Base-by-base conservation (phyloP, 2,329 filamentous ascomycete genomes). In the Podosphaera leucotricha region DNA sequence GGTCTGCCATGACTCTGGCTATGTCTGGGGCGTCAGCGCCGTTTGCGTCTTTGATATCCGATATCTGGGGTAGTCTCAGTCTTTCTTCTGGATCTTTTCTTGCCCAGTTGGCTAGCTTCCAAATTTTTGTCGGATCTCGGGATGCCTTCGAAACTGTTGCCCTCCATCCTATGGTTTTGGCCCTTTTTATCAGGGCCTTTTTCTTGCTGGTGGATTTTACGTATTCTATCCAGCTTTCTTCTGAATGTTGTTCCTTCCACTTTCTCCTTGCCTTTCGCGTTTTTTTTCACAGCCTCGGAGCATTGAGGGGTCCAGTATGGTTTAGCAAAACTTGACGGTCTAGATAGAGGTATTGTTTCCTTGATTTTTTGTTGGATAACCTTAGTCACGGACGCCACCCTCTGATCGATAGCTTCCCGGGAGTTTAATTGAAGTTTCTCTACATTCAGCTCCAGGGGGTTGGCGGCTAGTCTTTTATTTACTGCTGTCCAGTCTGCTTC, bases 101-200 rank as follows among this genome's bases (percentile, higher is more conserved):
- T 8, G 40, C 40, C 26, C 40, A 30, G 15, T 33, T 42, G 18
- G 22, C 40, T 7, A 42, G 40, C 19, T 42, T 42, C 40, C 40
- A 42, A 8, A 42, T 42, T 20, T 42, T 42, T 18, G 22, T 30
- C 30, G 40, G 24, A 26, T 42, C 24, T 2, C 15, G 40, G 40
- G 40, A 42, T 13, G 40, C 40, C 22, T 42, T 24, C 19, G 40
- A 42, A 4, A 42, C 40, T 33, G n/a, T 24, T 42, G 40, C 40
- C 40, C 22, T 42, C 40, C n/a, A 42, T 42, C 24, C 38, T 24
- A 41, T 24, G 1, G 13, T 41, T 41, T 41, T 41, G 20, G 19
- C 19, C 24, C 16, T 41, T 41, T 28, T 41, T 24, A 41, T 41
- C n/a, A 24, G 21, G 1, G 38, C 19, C 20, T 41, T 41, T 41